Evolutionary conservation across 495 filamentous ascomycete genomes (phyloP), one percentile per base, ranked within the genome.

Genomic region (Mycothermus thermophilus): DNA sequence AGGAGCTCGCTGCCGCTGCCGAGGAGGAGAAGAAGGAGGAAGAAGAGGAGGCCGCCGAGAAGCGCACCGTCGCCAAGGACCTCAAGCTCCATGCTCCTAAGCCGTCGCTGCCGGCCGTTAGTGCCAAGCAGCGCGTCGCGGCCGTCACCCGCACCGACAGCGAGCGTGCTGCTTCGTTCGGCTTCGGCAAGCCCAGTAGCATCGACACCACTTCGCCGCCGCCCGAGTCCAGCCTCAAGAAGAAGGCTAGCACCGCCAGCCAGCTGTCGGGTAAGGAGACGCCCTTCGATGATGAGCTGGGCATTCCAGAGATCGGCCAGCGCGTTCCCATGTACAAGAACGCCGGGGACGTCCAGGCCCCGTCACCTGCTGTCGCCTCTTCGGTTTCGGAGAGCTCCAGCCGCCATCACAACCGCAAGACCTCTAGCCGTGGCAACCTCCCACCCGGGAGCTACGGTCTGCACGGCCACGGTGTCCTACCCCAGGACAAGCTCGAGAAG

Each of bases 321-420:
- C 72, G 84, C 46, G 87, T 96, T 14, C 92, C 90, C 22, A 93
- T 99, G 85, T 79, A 88, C 49, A 78, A 78, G 23, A 75, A 92
- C 59, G 87, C 86, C 25, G 90, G 90, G 27, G 90, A 96, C 57
- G 92, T 99, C 8, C 90, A 99, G 59, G 90, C 90, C 9, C 90
- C 90, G 0, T 87, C 92, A 0, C 84, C 87, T 3, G 73, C 79
- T 11, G 82, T 69, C 24, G 57, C 58, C 12, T n/a, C n/a, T n/a
- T n/a, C n/a, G n/a, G 64, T 63, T 22, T 55, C 69, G 13, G 59
- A 66, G 19, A 76, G 75, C 14, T 57, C 62, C 40, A 77, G 72
- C 46, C 16, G 13, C 16, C 67, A 72, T 42, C 70, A 80, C 42
- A 84, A 93, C 24, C 76, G 86, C 30, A 63, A 50, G 44, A 48